Evolutionary conservation across 2,329 filamentous ascomycete species (phyloP).

Genomic region (Hypomyces perniciosus): DNA sequence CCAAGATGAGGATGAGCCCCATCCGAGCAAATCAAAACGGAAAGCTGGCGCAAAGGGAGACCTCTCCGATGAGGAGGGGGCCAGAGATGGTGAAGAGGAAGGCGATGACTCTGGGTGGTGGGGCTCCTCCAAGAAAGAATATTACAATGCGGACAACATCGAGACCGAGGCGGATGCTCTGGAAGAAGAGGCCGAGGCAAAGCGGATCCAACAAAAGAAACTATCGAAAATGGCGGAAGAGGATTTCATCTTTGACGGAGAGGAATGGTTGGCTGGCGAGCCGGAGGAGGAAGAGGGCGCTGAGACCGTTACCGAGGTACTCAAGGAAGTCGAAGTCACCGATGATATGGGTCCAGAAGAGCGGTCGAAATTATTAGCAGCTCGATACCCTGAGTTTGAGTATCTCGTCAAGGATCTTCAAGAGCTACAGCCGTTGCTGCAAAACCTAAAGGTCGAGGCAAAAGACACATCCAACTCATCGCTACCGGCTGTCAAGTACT

Average conservation of each 20-base stretch:
- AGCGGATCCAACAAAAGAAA: constrained; percentile 84
- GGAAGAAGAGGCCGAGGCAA: constrained; percentile 88
- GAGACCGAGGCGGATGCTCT: constrained; percentile 64
- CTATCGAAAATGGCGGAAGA: constrained; percentile 81
- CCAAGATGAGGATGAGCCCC: constrained; percentile 37
- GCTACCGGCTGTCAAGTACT: constrained; percentile 65
- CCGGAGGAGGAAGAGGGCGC: constrained; percentile 44
- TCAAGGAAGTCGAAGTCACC: constrained; percentile 76
- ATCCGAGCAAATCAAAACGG: constrained; percentile 12
- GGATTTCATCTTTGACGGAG: constrained; percentile 89
- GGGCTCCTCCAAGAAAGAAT: constrained; percentile 83
- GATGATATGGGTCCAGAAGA: constrained; percentile 73
- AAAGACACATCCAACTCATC: constrained; percentile 46
- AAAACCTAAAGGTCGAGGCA: constrained; percentile 51
- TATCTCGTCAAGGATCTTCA: constrained; percentile 75
- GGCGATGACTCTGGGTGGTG: constrained; percentile 65
- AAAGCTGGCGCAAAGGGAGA: constrained; percentile 28
- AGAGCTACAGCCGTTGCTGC: constrained; percentile 61
- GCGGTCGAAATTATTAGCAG: constrained; percentile 65
- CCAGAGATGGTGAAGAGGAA: constrained; percentile 45
- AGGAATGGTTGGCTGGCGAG: constrained; percentile 67
- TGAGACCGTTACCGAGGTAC: constrained; percentile 73
- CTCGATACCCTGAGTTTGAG: constrained; percentile 88
- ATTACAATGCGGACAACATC: constrained; percentile 80
- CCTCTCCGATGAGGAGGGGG: constrained; percentile 50